Conservation (phyloP, 257 asterid species). For the Nicotiana noctiflora region DNA sequence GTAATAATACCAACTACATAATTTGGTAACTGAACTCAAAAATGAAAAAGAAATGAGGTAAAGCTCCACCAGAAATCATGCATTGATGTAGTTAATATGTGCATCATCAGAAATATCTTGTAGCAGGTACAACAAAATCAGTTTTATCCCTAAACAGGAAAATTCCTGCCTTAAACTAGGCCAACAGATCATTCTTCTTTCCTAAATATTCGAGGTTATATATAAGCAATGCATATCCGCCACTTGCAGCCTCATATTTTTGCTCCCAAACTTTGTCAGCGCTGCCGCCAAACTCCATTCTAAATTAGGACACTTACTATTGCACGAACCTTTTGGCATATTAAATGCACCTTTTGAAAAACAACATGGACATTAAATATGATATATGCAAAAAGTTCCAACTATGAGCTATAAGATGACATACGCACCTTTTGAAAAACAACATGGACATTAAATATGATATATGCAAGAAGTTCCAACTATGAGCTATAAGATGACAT, state of each 20-base stretch:
- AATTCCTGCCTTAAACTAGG: background rate
- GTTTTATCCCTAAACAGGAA: background rate
- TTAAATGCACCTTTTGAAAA: background rate
- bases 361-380: too few species aligned
- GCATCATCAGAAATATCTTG: background rate
- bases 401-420: background rate
- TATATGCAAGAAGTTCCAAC: too few species aligned
- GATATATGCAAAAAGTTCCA: background rate
- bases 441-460: too few species aligned
- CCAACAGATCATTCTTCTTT: background rate
- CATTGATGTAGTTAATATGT: background rate
- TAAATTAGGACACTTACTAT: background rate
- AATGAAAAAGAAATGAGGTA: background rate
- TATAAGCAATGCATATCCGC: background rate
- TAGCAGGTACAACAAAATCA: background rate
- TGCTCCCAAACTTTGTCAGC: background rate
- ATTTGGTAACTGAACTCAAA: background rate
- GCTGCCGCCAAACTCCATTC: background rate
- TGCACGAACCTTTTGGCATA: background rate
- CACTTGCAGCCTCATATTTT: background rate
- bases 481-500: too few species aligned
- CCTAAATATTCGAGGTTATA: background rate
- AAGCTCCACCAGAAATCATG: background rate
- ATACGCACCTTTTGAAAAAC: too few species aligned
- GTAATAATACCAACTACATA: conserved; percentile 7